Conservation (phyloP, 2,329 filamentous ascomycete species). For the Pseudogymnoascus sp. region DNA sequence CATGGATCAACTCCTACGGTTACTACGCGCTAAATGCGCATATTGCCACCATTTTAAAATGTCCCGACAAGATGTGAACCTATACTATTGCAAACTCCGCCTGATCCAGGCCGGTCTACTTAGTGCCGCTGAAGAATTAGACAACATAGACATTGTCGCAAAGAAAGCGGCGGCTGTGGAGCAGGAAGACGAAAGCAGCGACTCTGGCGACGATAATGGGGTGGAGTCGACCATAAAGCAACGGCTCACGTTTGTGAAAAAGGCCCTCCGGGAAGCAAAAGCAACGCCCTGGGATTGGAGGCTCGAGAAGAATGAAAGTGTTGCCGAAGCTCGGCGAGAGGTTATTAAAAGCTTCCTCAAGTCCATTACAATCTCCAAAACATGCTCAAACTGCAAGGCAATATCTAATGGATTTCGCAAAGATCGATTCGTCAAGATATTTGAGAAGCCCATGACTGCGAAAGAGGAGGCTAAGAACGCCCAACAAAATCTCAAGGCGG, state of each 20-base stretch:
- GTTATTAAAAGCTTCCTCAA: conserved; percentile 77
- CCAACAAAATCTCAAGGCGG: conserved; percentile 49
- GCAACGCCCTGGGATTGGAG: conserved; percentile 36
- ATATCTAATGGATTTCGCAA: conserved; percentile 80
- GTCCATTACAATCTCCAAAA: conserved; percentile 60
- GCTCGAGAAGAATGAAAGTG: conserved; percentile 69
- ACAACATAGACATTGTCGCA: conserved; percentile 22
- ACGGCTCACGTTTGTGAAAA: conserved; percentile 63
- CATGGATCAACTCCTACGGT: conserved; percentile 80
- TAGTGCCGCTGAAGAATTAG: conserved; percentile 52
- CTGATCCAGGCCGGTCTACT: conserved; percentile 80
- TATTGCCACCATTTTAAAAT: conserved; percentile 87
- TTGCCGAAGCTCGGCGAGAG: conserved; percentile 65
- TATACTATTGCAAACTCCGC: conserved; percentile 75
- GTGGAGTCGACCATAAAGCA: conserved; percentile 44
- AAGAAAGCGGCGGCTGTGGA: conserved; percentile 17
- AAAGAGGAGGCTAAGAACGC: conserved; percentile 76
- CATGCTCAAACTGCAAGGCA: conserved; percentile 60
- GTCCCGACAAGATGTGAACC: conserved; percentile 66
- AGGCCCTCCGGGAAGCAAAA: conserved; percentile 54
- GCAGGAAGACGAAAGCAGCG: conserved; percentile 19
- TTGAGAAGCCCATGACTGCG: conserved; percentile 67
- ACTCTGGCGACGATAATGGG: conserved; percentile 30
- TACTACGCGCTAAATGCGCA: conserved; percentile 79
- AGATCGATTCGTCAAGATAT: conserved; percentile 88